Evolutionary conservation across 371 early-diverging fungal genomes (phyloP).

Genomic region (Blastocladiella emersonii): DNA sequence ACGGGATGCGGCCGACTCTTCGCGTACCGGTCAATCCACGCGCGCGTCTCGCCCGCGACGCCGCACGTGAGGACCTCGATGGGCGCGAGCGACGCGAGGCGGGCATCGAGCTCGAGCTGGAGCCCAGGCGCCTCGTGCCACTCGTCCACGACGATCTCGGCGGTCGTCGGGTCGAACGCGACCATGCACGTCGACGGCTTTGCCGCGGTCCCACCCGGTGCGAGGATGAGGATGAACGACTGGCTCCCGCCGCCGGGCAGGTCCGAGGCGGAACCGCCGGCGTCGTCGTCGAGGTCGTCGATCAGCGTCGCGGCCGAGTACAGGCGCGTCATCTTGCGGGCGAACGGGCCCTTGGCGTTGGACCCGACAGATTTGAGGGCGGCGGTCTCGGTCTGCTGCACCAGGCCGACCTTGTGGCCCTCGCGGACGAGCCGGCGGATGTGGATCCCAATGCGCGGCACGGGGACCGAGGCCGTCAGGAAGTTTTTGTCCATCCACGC

Average conservation of each 20-base stretch:
- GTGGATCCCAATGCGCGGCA: slow-evolving; percentile 58
- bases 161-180: slow-evolving; percentile 57
- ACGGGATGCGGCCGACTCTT: slow-evolving; percentile 15
- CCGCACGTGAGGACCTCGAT: slow-evolving; percentile 61
- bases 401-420: slow-evolving; percentile 72
- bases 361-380: slow-evolving; percentile 64
- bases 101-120: slow-evolving; percentile 60
- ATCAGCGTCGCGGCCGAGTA: slow-evolving; percentile 67
- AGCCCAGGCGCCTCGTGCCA: slow-evolving; percentile 48
- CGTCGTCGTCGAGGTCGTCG: slow-evolving; percentile 39
- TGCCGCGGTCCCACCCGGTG: slow-evolving; percentile 40
- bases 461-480: slow-evolving; percentile 64
- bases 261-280: slow-evolving; percentile 13
- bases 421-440: slow-evolving; percentile 57
- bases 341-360: slow-evolving; percentile 58
- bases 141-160: slow-evolving; percentile 55
- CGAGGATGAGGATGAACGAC: slow-evolving; percentile 9
- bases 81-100: slow-evolving; percentile 58
- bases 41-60: slow-evolving; percentile 39
- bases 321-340: slow-evolving; percentile 52
- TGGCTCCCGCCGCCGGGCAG: neutral
- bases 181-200: slow-evolving; percentile 36
- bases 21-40: slow-evolving; percentile 28
- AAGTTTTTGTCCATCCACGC: slow-evolving; percentile 62
- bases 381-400: slow-evolving; percentile 73